A percentile compares a stretch with the other conserved stretches of the same genome.
Evolutionary conservation across 2,329 filamentous ascomycete genomes (phyloP).

Genomic region (Aureobasidium musti): DNA sequence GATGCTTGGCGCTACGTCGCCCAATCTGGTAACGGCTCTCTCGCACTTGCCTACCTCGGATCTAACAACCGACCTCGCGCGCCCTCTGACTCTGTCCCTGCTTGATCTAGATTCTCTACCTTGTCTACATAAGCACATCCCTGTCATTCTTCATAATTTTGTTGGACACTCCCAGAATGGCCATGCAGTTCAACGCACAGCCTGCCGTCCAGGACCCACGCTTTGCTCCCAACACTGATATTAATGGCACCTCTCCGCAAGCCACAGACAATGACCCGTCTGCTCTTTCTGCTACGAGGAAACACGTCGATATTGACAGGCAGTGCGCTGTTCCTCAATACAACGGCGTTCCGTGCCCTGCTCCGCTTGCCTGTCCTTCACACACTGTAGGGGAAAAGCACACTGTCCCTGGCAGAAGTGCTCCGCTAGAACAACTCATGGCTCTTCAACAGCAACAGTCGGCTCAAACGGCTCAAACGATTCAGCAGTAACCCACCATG

Average conservation of each 20-base stretch:
- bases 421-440: constrained; percentile 12
- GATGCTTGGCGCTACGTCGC: constrained; percentile 1
- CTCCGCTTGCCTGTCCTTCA: neutral
- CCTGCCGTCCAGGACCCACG: constrained; percentile 10
- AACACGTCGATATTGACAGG: constrained; percentile 7
- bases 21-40: neutral
- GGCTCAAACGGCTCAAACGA: neutral
- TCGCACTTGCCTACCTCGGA: neutral
- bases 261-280: neutral
- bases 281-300: neutral
- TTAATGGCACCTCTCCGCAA: neutral
- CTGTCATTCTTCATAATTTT: neutral
- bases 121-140: neutral
- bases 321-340: constrained; percentile 19
- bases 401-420: constrained; percentile 14
- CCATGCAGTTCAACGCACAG: constrained; percentile 11
- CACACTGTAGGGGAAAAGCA: neutral
- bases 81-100: neutral
- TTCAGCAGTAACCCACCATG: neutral
- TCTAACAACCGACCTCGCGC: neutral
- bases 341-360: constrained; percentile 19
- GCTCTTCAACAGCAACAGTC: neutral
- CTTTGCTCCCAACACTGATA: constrained; percentile 2
- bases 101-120: neutral
- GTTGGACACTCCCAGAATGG: neutral